phyloP scores from a whole-genome alignment of 768 basidiomycete species.

The Suillus ampliporus region DNA sequence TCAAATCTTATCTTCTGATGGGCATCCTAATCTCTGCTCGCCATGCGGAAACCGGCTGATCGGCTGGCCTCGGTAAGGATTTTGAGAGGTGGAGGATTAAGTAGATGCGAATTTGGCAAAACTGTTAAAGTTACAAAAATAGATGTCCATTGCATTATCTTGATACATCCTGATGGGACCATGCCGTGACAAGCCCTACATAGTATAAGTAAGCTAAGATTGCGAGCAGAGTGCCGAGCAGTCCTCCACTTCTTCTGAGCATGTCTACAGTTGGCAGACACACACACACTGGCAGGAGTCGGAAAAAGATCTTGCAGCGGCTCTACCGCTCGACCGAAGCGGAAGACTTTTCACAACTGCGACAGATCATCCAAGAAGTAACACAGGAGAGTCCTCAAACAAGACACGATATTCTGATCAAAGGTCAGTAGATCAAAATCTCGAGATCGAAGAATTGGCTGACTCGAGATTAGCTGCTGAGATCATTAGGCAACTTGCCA shows the following conservation, averaged over 20 bases:
- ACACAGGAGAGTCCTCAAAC: background rate
- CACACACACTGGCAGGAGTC: background rate
- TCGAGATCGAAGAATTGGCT: background rate
- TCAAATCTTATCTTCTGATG: background rate
- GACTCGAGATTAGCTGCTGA: background rate
- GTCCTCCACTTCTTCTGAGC: background rate
- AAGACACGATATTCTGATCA: background rate
- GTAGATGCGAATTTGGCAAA: no score
- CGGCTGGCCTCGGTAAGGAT: background rate
- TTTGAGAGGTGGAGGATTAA: background rate
- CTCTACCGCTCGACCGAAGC: constrained; percentile 2
- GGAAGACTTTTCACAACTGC: constrained; percentile 1
- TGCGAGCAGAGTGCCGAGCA: background rate
- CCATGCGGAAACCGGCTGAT: background rate
- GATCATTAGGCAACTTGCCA: background rate
- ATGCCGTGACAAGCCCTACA: background rate
- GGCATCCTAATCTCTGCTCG: background rate
- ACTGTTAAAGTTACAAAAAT: no score
- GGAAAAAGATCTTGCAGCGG: background rate
- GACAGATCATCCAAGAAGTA: background rate
- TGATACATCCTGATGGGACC: background rate
- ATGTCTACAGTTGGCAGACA: background rate
- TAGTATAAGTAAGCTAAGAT: background rate
- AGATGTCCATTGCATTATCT: no score
- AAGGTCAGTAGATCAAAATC: background rate